Evolutionary conservation across 1,139 yeast genomes (phyloP).

Genomic region (Yamadazyma atmosphaerica): DNA sequence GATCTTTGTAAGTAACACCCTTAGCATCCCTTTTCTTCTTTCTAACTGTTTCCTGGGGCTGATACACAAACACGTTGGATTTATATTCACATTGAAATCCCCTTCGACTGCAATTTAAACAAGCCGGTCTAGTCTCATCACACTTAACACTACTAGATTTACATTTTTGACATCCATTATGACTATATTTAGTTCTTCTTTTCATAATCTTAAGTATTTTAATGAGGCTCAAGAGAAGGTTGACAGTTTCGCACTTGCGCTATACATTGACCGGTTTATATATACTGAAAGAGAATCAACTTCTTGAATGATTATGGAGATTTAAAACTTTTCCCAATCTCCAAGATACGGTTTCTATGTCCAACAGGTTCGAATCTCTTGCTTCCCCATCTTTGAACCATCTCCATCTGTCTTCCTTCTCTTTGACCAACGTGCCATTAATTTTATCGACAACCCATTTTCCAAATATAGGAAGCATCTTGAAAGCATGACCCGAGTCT

Average conservation of each 20-base stretch:
- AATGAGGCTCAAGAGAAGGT: too few species aligned
- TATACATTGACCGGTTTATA: not conserved
- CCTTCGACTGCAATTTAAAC: slow-evolving; percentile 57
- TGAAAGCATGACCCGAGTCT: slow-evolving; percentile 22
- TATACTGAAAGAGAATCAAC: too few species aligned
- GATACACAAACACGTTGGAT: slow-evolving; percentile 7
- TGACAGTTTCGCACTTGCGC: too few species aligned
- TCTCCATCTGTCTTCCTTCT: slow-evolving; percentile 12
- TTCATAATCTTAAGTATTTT: too few species aligned
- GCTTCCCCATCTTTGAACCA: slow-evolving; percentile 11
- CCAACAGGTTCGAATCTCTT: slow-evolving; percentile 5
- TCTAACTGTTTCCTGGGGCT: slow-evolving; percentile 6
- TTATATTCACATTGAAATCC: slow-evolving; percentile 6
- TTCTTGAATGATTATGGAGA: slow-evolving; percentile 6
- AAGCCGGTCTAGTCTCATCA: slow-evolving; percentile 61
- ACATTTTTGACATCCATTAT: slow-evolving; percentile 56
- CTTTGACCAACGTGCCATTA: slow-evolving; percentile 8
- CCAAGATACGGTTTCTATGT: slow-evolving; percentile 14
- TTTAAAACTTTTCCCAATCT: slow-evolving; percentile 15
- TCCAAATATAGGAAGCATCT: slow-evolving; percentile 20
- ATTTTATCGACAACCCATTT: slow-evolving; percentile 15
- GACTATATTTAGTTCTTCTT: slow-evolving; percentile 8
- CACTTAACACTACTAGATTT: slow-evolving; percentile 59
- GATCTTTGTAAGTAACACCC: not conserved
- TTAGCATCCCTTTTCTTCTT: not conserved